phyloP scores from a whole-genome alignment of 108 stramenopile species.

The Licmophora abbreviata region DNA sequence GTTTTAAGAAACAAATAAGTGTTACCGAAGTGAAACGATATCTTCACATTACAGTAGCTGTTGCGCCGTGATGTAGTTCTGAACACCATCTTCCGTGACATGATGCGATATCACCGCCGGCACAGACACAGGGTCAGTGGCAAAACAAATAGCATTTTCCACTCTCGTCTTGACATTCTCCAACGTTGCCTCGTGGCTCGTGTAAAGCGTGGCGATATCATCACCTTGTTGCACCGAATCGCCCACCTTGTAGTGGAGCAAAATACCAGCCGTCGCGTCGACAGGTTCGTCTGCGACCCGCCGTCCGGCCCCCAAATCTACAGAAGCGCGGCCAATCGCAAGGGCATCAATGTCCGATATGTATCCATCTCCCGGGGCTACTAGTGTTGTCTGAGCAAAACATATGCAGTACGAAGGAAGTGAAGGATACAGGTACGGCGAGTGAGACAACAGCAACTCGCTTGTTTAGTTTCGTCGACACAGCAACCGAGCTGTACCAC shows the following conservation, averaged over 20 bases:
- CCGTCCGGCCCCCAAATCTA: slow-evolving; percentile 69
- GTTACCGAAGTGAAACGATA: background rate
- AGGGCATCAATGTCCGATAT: slow-evolving; percentile 46
- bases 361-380: slow-evolving; percentile 25
- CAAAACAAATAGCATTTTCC: background rate
- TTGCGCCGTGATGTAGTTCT: background rate
- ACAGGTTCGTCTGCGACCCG: slow-evolving; percentile 41
- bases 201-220: slow-evolving; percentile 29
- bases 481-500: too few species aligned
- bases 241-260: slow-evolving; percentile 44
- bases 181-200: slow-evolving; percentile 11
- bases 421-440: too few species aligned
- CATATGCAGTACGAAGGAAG: too few species aligned
- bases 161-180: slow-evolving; percentile 1
- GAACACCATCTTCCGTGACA: slow-evolving; percentile 16
- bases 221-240: slow-evolving; percentile 40
- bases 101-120: slow-evolving; percentile 16
- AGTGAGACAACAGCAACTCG: too few species aligned
- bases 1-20: background rate
- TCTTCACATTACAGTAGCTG: background rate
- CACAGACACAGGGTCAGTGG: background rate
- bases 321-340: slow-evolving; percentile 40
- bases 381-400: slow-evolving; percentile 7
- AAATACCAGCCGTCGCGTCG: slow-evolving; percentile 54
- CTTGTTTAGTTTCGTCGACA: too few species aligned